phyloP scores from a whole-genome alignment of 139 green algal species.

The Coelastrella sp. region DNA sequence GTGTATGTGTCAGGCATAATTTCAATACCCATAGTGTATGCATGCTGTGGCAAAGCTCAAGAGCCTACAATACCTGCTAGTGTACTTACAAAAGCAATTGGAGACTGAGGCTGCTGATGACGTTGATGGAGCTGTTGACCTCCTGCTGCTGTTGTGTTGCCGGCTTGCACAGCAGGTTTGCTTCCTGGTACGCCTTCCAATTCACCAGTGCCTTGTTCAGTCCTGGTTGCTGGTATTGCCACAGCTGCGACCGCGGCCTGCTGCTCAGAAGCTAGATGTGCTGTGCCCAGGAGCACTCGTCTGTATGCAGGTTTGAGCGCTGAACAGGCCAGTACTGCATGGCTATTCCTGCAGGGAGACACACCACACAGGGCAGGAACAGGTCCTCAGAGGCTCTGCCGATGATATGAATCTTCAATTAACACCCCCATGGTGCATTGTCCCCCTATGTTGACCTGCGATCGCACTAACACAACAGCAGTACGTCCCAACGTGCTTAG shows the following conservation, averaged over 20 bases:
- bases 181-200: too few relatives aligned
- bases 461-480: too few relatives aligned
- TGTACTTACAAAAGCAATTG: not conserved
- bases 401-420: not conserved
- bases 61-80: too few relatives aligned
- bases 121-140: not conserved
- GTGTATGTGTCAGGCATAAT: too few relatives aligned
- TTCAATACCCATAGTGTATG: too few relatives aligned
- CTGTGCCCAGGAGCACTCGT: constrained; percentile 3
- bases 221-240: not conserved
- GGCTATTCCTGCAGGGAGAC: not conserved
- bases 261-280: not conserved
- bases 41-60: too few relatives aligned
- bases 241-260: not conserved
- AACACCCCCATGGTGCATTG: too few relatives aligned
- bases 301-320: constrained; percentile 27
- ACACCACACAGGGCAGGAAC: not conserved
- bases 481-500: too few relatives aligned
- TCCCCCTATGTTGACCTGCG: too few relatives aligned
- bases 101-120: not conserved
- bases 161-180: too few relatives aligned
- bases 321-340: constrained; percentile 22
- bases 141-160: not conserved
- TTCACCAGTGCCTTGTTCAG: not conserved
- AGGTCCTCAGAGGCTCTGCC: not conserved